Evolutionary conservation across 2,329 filamentous ascomycete genomes (phyloP).

Genomic region (Nemania sp.): DNA sequence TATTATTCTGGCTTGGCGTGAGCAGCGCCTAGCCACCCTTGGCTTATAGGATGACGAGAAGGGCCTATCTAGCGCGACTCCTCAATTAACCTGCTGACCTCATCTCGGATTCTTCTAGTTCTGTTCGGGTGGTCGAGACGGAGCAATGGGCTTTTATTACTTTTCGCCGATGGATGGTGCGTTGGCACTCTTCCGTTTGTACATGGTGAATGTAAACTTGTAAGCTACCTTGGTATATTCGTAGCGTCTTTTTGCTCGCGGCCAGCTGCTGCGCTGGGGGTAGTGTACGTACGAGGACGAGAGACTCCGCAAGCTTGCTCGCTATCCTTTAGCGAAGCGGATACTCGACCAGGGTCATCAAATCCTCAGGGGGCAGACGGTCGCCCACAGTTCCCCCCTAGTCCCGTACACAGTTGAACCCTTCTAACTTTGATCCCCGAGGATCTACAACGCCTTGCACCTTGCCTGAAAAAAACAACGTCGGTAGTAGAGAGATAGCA

Average conservation of each 20-base stretch:
- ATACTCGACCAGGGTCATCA: conserved; percentile 12
- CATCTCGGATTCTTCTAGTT: conserved; percentile 9
- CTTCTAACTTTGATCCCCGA: conserved; percentile 5
- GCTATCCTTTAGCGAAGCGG: conserved; percentile 19
- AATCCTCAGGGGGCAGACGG: conserved; percentile 6
- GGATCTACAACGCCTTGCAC: conserved; percentile 7
- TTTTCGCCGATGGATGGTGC: not conserved
- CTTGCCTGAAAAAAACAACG: not conserved
- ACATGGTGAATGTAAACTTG: conserved; percentile 19
- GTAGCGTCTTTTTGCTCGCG: conserved; percentile 13
- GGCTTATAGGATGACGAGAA: conserved; percentile 1
- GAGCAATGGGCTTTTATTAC: conserved; percentile 8
- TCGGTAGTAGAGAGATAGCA: not conserved
- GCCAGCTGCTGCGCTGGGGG: conserved; percentile 11
- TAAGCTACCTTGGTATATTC: conserved; percentile 7
- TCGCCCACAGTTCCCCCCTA: conserved; percentile 13
- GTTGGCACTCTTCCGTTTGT: conserved; percentile 9
- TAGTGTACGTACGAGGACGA: too few relatives aligned
- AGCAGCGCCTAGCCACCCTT: conserved; percentile 10
- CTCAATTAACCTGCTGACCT: conserved; percentile 16
- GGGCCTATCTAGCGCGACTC: not conserved
- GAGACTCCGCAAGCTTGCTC: conserved; percentile 12
- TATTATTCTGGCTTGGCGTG: conserved; percentile 15
- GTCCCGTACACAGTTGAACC: conserved; percentile 8
- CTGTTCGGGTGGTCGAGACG: not conserved